A percentile compares a stretch with the other conserved stretches of the same genome.
Evolutionary conservation across 2,329 filamentous ascomycete species (phyloP).

Genomic region (Alternaria burnsii): DNA sequence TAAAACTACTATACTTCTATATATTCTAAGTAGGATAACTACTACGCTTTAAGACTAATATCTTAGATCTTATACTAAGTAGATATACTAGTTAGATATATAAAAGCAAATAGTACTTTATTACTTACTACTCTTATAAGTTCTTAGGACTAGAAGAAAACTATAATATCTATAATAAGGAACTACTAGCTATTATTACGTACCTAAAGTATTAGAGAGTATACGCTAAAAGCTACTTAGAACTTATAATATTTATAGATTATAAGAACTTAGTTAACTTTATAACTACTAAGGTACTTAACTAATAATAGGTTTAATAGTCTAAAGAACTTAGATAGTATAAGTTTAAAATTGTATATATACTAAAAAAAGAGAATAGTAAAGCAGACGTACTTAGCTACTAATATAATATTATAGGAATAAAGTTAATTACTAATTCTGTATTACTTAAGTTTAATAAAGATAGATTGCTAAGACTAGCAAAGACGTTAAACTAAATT

Average conservation of each 20-base stretch:
- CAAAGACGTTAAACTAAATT: no score
- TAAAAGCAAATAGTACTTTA: slow-evolving; percentile 15
- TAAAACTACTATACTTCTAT: slow-evolving; percentile 29
- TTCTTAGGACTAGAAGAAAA: slow-evolving; percentile 33
- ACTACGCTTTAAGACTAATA: slow-evolving; percentile 31
- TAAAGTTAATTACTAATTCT: no score
- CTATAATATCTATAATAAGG: slow-evolving; percentile 49
- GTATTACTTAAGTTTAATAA: no score
- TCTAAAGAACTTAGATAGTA: not conserved
- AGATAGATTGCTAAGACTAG: no score
- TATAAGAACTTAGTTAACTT: slow-evolving; percentile 44
- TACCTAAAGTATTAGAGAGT: slow-evolving; percentile 38
- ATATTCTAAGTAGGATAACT: slow-evolving; percentile 3
- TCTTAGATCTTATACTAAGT: slow-evolving; percentile 21
- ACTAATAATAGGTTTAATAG: slow-evolving; percentile 34
- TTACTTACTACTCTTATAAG: slow-evolving; percentile 36
- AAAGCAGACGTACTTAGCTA: slow-evolving; percentile 11
- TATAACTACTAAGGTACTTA: slow-evolving; percentile 36
- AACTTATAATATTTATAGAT: slow-evolving; percentile 38
- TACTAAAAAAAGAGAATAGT: not conserved
- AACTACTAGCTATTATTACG: slow-evolving; percentile 46
- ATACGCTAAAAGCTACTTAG: slow-evolving; percentile 16
- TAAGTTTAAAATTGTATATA: slow-evolving; percentile 7
- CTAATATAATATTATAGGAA: not conserved
- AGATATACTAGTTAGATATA: slow-evolving; percentile 9